phyloP scores from a whole-genome alignment of 495 filamentous ascomycete genomes.

The Hypoxylon cercidicola region DNA sequence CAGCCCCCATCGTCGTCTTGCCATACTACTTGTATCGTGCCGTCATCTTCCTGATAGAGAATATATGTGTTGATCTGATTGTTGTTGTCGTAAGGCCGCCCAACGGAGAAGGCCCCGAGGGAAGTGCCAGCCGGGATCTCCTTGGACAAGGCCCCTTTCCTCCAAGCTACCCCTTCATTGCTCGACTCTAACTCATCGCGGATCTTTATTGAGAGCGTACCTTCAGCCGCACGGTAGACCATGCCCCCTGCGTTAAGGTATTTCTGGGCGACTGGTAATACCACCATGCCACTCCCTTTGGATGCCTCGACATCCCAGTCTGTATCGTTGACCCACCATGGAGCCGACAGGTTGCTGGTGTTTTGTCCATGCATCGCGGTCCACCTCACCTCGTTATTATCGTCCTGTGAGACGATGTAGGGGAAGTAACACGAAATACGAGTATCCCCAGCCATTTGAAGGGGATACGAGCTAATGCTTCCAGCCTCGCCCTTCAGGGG shows the following conservation, averaged over 20 bases:
- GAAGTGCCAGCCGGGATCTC: slow-evolving; percentile 20
- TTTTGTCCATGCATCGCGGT: slow-evolving; percentile 23
- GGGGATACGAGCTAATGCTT: slow-evolving; percentile 28
- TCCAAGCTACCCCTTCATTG: slow-evolving; percentile 31
- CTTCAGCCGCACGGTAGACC: slow-evolving; percentile 25
- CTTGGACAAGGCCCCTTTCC: slow-evolving; percentile 33
- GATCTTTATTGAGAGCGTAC: slow-evolving; percentile 30
- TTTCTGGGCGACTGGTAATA: slow-evolving; percentile 23
- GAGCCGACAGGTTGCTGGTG: slow-evolving; percentile 16
- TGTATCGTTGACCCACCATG: slow-evolving; percentile 36
- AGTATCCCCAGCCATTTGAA: slow-evolving; percentile 19
- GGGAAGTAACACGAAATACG: slow-evolving; percentile 29
- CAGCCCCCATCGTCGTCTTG: slow-evolving; percentile 32
- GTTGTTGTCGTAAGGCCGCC: slow-evolving; percentile 31
- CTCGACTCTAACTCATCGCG: slow-evolving; percentile 18
- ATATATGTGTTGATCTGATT: slow-evolving; percentile 38
- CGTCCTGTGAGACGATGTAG: slow-evolving; percentile 33
- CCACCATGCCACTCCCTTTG: slow-evolving; percentile 17
- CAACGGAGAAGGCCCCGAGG: slow-evolving; percentile 31
- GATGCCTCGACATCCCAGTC: slow-evolving; percentile 24
- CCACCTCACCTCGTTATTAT: slow-evolving; percentile 25
- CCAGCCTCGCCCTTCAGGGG: slow-evolving; percentile 28
- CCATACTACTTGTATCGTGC: slow-evolving; percentile 30
- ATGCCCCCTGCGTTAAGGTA: slow-evolving; percentile 22
- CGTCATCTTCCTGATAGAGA: slow-evolving; percentile 29